Percentiles rank a stretch among this genome's conserved stretches.
These are phyloP conservation scores for Saccharomycopsis microspora DNA, from an alignment of 805 yeast species.

Conservation along the genomic window DNA sequence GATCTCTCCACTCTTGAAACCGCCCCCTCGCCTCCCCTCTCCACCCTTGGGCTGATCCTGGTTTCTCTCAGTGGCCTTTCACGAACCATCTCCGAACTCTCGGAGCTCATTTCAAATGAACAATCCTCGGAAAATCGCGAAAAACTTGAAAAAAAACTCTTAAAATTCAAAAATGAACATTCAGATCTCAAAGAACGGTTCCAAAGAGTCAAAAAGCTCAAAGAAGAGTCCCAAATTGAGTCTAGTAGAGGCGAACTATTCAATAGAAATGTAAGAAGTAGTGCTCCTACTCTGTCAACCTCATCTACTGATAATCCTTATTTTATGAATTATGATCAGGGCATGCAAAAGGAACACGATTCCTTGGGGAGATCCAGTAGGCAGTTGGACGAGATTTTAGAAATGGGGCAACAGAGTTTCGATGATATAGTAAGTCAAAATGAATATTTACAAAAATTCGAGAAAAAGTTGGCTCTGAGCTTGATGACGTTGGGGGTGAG, in stretches of 20 bases:
- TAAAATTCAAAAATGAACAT: constrained; percentile 36
- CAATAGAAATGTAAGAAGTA: constrained; percentile 25
- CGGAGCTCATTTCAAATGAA: constrained; percentile 47
- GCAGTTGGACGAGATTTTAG: constrained; percentile 81
- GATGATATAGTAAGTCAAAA: constrained; percentile 83
- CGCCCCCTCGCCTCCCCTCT: constrained; percentile 58
- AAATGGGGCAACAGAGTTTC: constrained; percentile 77
- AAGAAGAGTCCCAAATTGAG: constrained; percentile 27
- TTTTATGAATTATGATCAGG: constrained; percentile 39
- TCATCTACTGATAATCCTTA: constrained; percentile 37
- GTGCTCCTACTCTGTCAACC: constrained; percentile 17
- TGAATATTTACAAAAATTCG: constrained; percentile 52
- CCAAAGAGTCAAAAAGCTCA: constrained; percentile 24
- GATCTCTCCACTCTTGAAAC: constrained; percentile 60
- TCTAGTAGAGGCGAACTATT: constrained; percentile 32
- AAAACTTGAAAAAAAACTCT: constrained; percentile 51
- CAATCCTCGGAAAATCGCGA: constrained; percentile 38
- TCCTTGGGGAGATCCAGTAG: constrained; percentile 58
- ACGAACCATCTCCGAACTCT: constrained; percentile 66
- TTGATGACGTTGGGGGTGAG: constrained; percentile 81
- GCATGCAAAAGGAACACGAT: constrained; percentile 57
- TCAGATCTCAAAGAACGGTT: constrained; percentile 23
- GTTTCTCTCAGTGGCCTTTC: constrained; percentile 67
- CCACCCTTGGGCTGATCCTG: constrained; percentile 53
- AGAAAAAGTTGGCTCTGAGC: constrained; percentile 50